Evolutionary conservation across 2,329 filamentous ascomycete genomes (phyloP), one percentile per base, ranked within the genome.

Genomic region (Grosmannia huntii): DNA sequence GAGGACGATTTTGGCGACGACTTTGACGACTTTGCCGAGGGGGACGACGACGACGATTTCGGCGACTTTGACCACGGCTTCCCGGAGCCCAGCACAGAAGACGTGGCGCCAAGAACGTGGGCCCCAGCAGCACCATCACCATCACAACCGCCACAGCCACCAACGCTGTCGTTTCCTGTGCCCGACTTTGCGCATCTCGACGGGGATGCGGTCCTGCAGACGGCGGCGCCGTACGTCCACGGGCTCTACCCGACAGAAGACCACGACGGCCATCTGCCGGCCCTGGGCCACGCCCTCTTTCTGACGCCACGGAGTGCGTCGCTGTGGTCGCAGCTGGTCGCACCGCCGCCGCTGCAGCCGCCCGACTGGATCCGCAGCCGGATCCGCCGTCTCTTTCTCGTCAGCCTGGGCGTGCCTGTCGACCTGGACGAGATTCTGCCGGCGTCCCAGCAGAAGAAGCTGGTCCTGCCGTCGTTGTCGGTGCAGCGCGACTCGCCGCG

Each of bases 331-430:
- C 94, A 99, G 74, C 83, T 99, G 5, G 90, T 96, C 33, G 92
- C 92, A 2, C 92, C 94, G 23, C 94, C 94, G 2, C 91, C 94
- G 2, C 82, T 99, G 44, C 90, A 96, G 66, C 94, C 94, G 6
- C 92, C 94, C 0, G 94, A 99, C 71, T 99, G 94, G 94, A 95
- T 96, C 60, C 89, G 94, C 63, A 96, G 90, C 56, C 89, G 91
- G 56, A 99, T 96, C 65, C 85, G 94, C 57, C 88, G 94, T 31
- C 82, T 99, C 28, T 99, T 99, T 70, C 83, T 99, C 49, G 91
- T 99, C 57, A 96, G 91, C 1, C 82, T 99, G 0, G 94, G 94
- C 21, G 94, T 99, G 0, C 94, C 94, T 1, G 90, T 99, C 51
- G 94, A 99, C 66, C 79, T 99, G 0, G 94, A 99, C 71, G 94